phyloP scores from a whole-genome alignment of 2,329 filamentous ascomycete species.

The Lachnellula arida region DNA sequence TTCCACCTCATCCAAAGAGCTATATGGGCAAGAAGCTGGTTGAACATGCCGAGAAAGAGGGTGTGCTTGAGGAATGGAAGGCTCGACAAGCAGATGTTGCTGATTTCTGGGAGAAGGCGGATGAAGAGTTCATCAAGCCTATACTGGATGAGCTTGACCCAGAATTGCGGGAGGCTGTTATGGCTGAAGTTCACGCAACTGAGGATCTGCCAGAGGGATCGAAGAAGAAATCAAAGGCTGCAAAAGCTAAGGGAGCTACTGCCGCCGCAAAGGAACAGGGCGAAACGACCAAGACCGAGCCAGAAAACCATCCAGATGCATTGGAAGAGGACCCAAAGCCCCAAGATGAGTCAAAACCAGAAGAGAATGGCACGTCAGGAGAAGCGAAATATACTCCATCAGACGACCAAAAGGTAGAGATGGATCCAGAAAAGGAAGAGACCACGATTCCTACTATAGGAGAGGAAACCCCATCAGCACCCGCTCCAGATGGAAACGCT shows the following conservation, averaged over 20 bases:
- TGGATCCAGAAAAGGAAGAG: neutral
- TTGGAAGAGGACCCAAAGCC: neutral
- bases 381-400: neutral
- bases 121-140: slow-evolving; percentile 75
- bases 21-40: slow-evolving; percentile 79
- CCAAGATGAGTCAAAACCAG: neutral
- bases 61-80: slow-evolving; percentile 63
- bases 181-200: slow-evolving; percentile 52
- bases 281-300: neutral
- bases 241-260: neutral
- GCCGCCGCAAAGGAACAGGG: neutral
- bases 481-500: neutral
- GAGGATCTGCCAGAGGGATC: slow-evolving; percentile 18
- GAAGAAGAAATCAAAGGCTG: slow-evolving; percentile 12
- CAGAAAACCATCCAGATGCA: neutral
- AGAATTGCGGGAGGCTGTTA: slow-evolving; percentile 56
- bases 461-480: neutral
- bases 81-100: slow-evolving; percentile 71
- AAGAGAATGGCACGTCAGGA: neutral
- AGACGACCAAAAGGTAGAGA: neutral
- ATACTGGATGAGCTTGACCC: slow-evolving; percentile 59
- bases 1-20: slow-evolving; percentile 87
- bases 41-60: slow-evolving; percentile 70
- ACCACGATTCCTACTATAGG: neutral
- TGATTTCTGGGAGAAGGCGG: slow-evolving; percentile 76